Conservation (phyloP, 179 eudicot species). For the Drosera spatulata region DNA sequence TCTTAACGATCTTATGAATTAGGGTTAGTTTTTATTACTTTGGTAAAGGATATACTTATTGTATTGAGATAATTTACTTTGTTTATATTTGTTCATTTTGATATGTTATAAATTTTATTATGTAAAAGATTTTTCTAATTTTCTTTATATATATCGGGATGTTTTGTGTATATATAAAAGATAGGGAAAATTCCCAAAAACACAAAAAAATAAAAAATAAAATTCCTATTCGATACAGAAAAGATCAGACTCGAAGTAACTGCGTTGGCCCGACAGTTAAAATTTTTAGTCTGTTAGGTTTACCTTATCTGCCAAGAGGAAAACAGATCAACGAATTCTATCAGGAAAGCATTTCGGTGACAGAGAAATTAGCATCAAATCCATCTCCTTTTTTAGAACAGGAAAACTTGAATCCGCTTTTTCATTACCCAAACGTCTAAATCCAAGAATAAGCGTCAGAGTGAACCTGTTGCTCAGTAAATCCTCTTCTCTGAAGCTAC, state of each 20-base stretch:
- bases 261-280: not conserved
- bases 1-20: too few relatives aligned
- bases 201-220: too few relatives aligned
- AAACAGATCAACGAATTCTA: conserved; percentile 81
- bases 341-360: conserved; percentile 66
- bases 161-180: too few relatives aligned
- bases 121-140: too few relatives aligned
- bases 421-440: not conserved
- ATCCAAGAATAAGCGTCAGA: not conserved
- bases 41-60: too few relatives aligned
- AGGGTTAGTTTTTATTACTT: too few relatives aligned
- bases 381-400: conserved; percentile 67
- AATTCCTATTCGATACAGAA: too few relatives aligned
- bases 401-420: conserved; percentile 9
- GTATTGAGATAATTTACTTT: too few relatives aligned
- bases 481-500: conserved; percentile 89
- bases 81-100: too few relatives aligned
- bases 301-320: conserved; percentile 95
- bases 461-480: conserved; percentile 80
- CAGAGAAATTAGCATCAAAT: conserved; percentile 80
- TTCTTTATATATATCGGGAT: too few relatives aligned
- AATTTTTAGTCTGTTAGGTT: not conserved
- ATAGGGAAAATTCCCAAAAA: too few relatives aligned
- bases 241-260: conserved; percentile 5
- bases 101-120: too few relatives aligned